Conservation (phyloP, 2,329 filamentous ascomycete species). For the Knufia fluminis region DNA sequence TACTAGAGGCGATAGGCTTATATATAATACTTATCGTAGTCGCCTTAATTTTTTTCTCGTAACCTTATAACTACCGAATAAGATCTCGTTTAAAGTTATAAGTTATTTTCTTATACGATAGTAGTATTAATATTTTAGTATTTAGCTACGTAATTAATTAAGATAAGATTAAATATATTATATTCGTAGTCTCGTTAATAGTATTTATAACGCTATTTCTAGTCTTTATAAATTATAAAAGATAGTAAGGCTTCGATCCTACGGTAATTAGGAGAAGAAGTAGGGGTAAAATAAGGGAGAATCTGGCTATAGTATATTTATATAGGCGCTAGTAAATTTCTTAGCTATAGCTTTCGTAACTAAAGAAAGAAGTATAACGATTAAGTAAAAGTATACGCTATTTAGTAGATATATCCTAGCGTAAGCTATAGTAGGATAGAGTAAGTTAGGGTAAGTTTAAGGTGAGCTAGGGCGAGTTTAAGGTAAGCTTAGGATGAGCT, state of each 20-base stretch:
- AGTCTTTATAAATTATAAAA: neutral
- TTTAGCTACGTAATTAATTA: too few species aligned
- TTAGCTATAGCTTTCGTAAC: too few species aligned
- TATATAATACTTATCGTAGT: neutral
- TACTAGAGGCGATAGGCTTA: constrained; percentile 4
- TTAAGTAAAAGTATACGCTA: too few species aligned
- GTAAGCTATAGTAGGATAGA: too few species aligned
- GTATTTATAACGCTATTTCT: neutral
- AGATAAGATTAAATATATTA: too few species aligned
- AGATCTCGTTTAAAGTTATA: constrained; percentile 4
- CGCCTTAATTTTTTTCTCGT: neutral
- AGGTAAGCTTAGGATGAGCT: too few species aligned
- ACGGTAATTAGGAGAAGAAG: too few species aligned
- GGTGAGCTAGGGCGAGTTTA: too few species aligned
- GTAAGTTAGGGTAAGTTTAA: too few species aligned
- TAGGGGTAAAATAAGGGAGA: neutral
- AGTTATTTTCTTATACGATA: neutral
- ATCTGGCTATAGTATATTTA: neutral
- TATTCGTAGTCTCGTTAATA: neutral
- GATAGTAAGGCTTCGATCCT: neutral
- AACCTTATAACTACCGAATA: constrained; percentile 1
- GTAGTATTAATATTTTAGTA: too few species aligned
- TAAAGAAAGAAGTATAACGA: too few species aligned
- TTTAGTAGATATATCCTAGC: too few species aligned
- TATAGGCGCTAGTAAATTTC: neutral